These are phyloP conservation scores for Fomitopsis serialis DNA, from an alignment of 768 basidiomycete species.

Conservation along the genomic window DNA sequence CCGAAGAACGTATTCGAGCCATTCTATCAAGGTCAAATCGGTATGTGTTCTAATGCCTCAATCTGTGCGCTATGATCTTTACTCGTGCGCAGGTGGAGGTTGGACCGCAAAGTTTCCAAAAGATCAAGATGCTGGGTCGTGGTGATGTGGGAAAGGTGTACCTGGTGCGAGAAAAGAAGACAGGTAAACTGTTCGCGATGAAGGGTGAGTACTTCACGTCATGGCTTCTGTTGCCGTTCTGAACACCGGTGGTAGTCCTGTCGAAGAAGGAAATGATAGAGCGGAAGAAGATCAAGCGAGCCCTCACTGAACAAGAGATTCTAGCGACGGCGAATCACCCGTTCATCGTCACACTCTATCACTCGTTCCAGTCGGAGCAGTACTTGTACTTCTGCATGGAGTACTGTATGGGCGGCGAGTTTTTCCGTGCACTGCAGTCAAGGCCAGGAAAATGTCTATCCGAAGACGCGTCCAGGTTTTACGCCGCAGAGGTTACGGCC, in stretches of 20 bases:
- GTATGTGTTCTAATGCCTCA: conserved; percentile 32
- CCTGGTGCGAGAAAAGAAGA: conserved; percentile 97
- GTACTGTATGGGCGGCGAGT: conserved; percentile 99
- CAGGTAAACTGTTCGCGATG: conserved; percentile 95
- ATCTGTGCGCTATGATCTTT: not conserved
- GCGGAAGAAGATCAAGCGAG: conserved; percentile 98
- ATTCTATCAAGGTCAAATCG: conserved; percentile 91
- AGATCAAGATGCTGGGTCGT: conserved; percentile 97
- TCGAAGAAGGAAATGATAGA: conserved; percentile 99
- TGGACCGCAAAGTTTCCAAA: conserved; percentile 88
- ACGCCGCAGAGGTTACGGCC: conserved; percentile 97
- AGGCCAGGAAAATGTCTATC: conserved; percentile 94
- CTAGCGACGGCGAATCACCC: conserved; percentile 98
- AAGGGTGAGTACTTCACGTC: conserved; percentile 65
- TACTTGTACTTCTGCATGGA: conserved; percentile 99
- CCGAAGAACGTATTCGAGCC: conserved; percentile 92
- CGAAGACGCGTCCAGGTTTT: conserved; percentile 95
- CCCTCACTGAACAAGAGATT: conserved; percentile 97
- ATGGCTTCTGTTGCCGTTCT: conserved; percentile 20
- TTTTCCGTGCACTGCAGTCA: conserved; percentile 95
- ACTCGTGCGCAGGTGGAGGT: conserved; percentile 72
- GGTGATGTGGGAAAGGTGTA: conserved; percentile 99
- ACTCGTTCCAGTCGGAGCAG: conserved; percentile 97
- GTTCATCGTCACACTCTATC: conserved; percentile 98
- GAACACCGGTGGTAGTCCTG: conserved; percentile 54